phyloP scores from a whole-genome alignment of 768 basidiomycete genomes.

The Hericium erinaceus region DNA sequence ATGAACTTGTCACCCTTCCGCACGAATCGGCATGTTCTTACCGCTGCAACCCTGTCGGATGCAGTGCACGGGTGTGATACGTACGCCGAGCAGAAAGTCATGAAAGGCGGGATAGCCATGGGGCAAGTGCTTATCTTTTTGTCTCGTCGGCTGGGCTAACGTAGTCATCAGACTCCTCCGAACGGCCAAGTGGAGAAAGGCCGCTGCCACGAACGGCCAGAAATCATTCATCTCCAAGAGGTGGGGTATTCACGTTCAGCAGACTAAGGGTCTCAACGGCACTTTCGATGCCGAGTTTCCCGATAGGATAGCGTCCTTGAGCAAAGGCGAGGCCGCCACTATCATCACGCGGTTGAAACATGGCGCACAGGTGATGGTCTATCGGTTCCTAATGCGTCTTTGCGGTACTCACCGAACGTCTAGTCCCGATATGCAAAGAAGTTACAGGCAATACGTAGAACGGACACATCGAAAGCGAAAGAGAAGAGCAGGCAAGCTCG shows the following conservation, averaged over 20 bases:
- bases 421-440: conserved; percentile 53
- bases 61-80: conserved; percentile 65
- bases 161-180: conserved; percentile 40
- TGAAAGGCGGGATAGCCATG: conserved; percentile 35
- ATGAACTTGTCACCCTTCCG: conserved; percentile 9
- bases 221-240: conserved; percentile 46
- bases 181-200: conserved; percentile 55
- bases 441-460: conserved; percentile 30
- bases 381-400: not conserved
- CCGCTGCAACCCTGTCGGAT: conserved; percentile 43
- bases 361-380: conserved; percentile 51
- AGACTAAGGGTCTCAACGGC: conserved; percentile 16
- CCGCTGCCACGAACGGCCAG: conserved; percentile 54
- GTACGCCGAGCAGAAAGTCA: conserved; percentile 47
- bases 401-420: not conserved
- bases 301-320: conserved; percentile 36
- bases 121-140: conserved; percentile 35
- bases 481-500: conserved; percentile 43
- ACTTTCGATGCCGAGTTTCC: conserved; percentile 17
- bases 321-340: conserved; percentile 72
- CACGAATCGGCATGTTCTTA: conserved; percentile 31
- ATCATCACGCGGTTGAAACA: conserved; percentile 72
- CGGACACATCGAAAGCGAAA: conserved; percentile 28
- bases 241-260: conserved; percentile 25
- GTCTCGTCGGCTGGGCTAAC: conserved; percentile 2